Evolutionary conservation across 2,329 filamentous ascomycete genomes (phyloP), one percentile per base, ranked within the genome.

Genomic region (Emydomyces testavorans): DNA sequence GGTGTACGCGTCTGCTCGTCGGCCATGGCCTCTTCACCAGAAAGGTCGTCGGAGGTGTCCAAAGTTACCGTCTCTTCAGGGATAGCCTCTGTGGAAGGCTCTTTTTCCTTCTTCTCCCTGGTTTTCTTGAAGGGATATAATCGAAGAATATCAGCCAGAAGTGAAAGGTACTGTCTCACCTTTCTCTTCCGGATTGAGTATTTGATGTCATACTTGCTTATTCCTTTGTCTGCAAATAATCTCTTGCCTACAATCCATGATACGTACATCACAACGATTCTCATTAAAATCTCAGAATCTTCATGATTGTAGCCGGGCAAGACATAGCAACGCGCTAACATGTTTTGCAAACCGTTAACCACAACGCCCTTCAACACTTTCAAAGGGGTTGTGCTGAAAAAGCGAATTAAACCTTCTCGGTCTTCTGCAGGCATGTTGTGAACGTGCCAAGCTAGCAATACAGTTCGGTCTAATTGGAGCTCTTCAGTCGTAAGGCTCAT

Each of bases 391-490:
- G 46, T 38, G 6, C 21, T 28, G 21, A 50, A 24, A 18, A 47
- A 15, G 4, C 26, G 18, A 11, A 6, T 34, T 10, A 47, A 11
- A 6, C 26, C 36, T 13, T 40, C 28, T 18, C 45, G 26, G 16
- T 62, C 57, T 8, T 59, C 51, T 16, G 51, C 46, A 8, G 53
- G 15, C 7, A 61, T 46, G 29, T 52, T 24, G 26, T 37, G 45
- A 29, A 62, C 52, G 26, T 62, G 50, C 48, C 63, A 66, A 2
- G 58, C 60, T 32, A 69, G 52, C 18, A 67, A 51, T 18, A 55
- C 54, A 15, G 53, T 51, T 4, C 70, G 60, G 24, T 44, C 57
- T 6, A 62, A 58, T 31, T 65, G 55, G 3, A 76, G 57, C 1
- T 62, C 47, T 2, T 52, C 46, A 60, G 63, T 70, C 3, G 51